These are phyloP conservation scores for Aphanocladium album DNA, from an alignment of 2,329 filamentous ascomycete genomes.

Conservation along the genomic window DNA sequence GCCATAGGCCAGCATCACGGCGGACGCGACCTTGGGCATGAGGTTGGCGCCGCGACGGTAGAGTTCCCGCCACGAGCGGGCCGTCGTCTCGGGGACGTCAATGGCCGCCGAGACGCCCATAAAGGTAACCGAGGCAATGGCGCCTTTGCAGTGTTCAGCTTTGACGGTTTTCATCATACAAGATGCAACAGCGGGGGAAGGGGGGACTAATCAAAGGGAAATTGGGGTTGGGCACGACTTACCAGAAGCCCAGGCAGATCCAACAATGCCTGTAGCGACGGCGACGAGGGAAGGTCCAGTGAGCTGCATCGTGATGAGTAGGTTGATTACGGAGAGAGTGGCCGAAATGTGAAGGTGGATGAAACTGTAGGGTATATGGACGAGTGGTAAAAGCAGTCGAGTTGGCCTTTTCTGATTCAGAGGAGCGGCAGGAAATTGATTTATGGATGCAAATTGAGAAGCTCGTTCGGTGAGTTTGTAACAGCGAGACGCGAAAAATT, in stretches of 20 bases:
- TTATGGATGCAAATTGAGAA: too few species aligned
- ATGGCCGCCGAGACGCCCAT: constrained; percentile 29
- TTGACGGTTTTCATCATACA: too few species aligned
- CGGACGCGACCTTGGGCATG: constrained; percentile 33
- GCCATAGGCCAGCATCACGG: constrained; percentile 29
- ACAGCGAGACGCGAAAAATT: too few species aligned
- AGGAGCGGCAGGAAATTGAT: too few species aligned
- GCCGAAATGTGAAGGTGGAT: background rate
- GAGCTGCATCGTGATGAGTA: constrained; percentile 12
- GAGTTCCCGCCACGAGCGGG: constrained; percentile 32
- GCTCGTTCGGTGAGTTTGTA: too few species aligned
- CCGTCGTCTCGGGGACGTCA: constrained; percentile 24
- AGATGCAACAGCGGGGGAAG: background rate
- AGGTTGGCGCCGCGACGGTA: constrained; percentile 31
- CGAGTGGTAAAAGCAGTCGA: too few species aligned
- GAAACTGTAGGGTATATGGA: constrained; percentile 3
- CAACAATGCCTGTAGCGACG: constrained; percentile 32
- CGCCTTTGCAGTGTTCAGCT: constrained; percentile 24
- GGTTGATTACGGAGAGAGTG: background rate
- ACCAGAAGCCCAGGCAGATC: constrained; percentile 35
- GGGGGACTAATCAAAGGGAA: too few species aligned
- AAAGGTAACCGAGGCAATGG: constrained; percentile 32
- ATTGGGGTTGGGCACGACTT: background rate
- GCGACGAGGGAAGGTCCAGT: constrained; percentile 28
- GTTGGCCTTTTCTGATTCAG: too few species aligned